These are phyloP conservation scores for Daldinia grandis DNA, from an alignment of 495 filamentous ascomycete genomes.

Conservation along the genomic window DNA sequence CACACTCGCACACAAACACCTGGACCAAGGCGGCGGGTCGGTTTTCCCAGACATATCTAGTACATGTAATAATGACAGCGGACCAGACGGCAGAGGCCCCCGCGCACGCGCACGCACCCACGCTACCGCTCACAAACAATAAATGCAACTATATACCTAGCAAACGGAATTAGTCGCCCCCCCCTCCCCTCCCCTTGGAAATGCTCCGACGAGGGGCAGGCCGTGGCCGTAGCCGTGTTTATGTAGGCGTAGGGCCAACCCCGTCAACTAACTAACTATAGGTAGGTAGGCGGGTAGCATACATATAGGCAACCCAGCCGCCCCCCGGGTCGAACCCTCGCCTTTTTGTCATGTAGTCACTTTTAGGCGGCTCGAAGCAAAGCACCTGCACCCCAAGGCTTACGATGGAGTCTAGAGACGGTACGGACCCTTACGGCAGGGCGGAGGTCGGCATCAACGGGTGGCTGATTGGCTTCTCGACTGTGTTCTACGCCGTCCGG, in stretches of 20 bases:
- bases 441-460: conserved; percentile 36
- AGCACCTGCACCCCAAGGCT: background rate
- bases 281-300: too few species aligned
- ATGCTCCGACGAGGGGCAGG: background rate
- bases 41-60: background rate
- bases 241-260: background rate
- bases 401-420: conserved; percentile 26
- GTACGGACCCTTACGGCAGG: conserved; percentile 27
- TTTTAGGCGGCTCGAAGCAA: background rate
- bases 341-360: background rate
- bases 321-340: background rate
- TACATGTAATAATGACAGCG: too few species aligned
- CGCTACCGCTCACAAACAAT: background rate
- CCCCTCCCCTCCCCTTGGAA: too few species aligned
- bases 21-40: background rate
- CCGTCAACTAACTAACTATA: too few species aligned
- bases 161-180: background rate
- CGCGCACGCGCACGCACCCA: too few species aligned
- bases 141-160: background rate
- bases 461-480: conserved; percentile 41
- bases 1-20: conserved; percentile 4
- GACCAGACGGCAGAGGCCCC: background rate
- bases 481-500: conserved; percentile 37
- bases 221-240: background rate
- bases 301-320: background rate